These are phyloP conservation scores for Fagus crenata DNA, from an alignment of 306 rosid species.

Conservation along the genomic window DNA sequence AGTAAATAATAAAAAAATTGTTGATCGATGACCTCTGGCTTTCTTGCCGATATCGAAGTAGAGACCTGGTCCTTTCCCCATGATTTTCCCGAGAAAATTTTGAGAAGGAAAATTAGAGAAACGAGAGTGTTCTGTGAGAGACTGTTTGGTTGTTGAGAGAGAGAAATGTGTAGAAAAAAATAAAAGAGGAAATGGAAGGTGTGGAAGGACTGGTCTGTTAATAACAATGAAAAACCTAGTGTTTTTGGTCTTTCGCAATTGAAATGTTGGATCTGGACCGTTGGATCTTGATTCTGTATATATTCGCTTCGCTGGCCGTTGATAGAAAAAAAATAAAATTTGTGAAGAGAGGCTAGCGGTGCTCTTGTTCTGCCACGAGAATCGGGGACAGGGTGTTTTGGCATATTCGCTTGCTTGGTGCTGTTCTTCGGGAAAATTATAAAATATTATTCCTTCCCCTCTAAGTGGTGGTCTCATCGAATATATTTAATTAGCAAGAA, in stretches of 20 bases:
- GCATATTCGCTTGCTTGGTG: too few relatives aligned
- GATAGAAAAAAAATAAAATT: slow-evolving; percentile 17
- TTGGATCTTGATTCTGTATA: slow-evolving; percentile 30
- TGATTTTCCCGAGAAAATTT: slow-evolving; percentile 43
- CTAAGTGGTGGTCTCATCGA: too few relatives aligned
- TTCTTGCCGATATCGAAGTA: slow-evolving; percentile 86
- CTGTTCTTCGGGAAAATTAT: too few relatives aligned
- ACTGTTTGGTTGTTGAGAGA: background rate
- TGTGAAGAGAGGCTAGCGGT: too few relatives aligned
- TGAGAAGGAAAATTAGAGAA: slow-evolving; percentile 27
- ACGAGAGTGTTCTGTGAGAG: background rate
- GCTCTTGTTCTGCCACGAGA: too few relatives aligned
- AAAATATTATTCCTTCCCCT: too few relatives aligned
- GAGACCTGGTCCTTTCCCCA: slow-evolving; percentile 98
- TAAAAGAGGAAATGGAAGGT: background rate
- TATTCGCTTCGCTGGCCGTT: slow-evolving; percentile 33
- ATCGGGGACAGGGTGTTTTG: too few relatives aligned
- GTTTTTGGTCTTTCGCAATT: background rate
- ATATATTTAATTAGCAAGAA: too few relatives aligned
- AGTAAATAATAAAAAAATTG: background rate
- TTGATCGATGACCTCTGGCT: slow-evolving; percentile 60
- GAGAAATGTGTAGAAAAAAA: background rate
- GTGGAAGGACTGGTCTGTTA: too few relatives aligned
- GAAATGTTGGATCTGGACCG: slow-evolving; percentile 34
- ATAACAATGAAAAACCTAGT: background rate